Conservation (phyloP, 1,284 basidiomycete genomes). For the Hypsizygus ulmarius region DNA sequence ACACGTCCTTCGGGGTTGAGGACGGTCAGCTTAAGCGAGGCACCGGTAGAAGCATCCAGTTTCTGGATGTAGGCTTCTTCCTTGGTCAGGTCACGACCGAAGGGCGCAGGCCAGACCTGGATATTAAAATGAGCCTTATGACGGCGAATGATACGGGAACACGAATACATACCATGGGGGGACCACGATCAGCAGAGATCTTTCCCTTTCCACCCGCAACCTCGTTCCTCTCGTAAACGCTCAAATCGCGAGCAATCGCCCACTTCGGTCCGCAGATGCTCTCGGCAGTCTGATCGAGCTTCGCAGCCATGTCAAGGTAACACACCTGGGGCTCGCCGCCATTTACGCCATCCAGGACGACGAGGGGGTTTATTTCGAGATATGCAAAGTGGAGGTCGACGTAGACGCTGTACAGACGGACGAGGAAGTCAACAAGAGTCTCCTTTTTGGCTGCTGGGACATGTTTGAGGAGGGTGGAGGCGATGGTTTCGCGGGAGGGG, state of each 20-base stretch:
- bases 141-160: slow-evolving; percentile 6
- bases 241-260: slow-evolving; percentile 93
- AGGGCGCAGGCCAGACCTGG: slow-evolving; percentile 91
- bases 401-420: slow-evolving; percentile 95
- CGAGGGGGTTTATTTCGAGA: slow-evolving; percentile 99
- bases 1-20: slow-evolving; percentile 93
- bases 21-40: slow-evolving; percentile 97
- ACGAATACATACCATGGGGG: slow-evolving; percentile 74
- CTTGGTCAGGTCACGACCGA: slow-evolving; percentile 97
- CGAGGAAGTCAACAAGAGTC: slow-evolving; percentile 88
- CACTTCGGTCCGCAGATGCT: slow-evolving; percentile 98
- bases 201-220: slow-evolving; percentile 43
- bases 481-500: slow-evolving; percentile 79
- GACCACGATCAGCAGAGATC: slow-evolving; percentile 88
- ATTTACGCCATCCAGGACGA: slow-evolving; percentile 84
- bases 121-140: slow-evolving; percentile 14
- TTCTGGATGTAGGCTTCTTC: slow-evolving; percentile 99
- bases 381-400: slow-evolving; percentile 98
- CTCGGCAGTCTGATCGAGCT: slow-evolving; percentile 98
- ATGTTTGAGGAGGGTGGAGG: slow-evolving; percentile 72
- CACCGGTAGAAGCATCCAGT: slow-evolving; percentile 95
- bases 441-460: slow-evolving; percentile 84
- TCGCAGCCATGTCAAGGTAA: slow-evolving; percentile 99
- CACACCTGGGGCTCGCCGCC: slow-evolving; percentile 78
- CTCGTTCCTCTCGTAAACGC: slow-evolving; percentile 58